A percentile compares a stretch with the other conserved stretches of the same genome.
These are phyloP conservation scores for Ascochyta rabiei DNA, from an alignment of 2,329 filamentous ascomycete species.

Conservation along the genomic window DNA sequence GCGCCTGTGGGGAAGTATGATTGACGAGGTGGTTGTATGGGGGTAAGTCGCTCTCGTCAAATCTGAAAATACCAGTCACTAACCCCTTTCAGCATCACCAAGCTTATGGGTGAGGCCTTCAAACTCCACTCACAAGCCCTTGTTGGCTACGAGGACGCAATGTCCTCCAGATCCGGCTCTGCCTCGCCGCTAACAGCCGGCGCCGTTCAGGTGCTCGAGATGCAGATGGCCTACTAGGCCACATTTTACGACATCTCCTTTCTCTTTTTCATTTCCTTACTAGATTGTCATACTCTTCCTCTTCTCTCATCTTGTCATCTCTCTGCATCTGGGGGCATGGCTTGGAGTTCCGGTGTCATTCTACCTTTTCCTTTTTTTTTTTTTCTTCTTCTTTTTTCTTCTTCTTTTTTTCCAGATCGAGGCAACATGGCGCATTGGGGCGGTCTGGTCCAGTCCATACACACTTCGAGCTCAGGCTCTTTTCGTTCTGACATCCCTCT, in stretches of 20 bases:
- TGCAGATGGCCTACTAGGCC: slow-evolving; percentile 52
- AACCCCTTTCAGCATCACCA: slow-evolving; percentile 73
- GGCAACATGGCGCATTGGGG: slow-evolving; percentile 45
- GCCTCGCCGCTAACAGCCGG: slow-evolving; percentile 50
- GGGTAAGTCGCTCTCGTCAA: slow-evolving; percentile 72
- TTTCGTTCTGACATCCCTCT: slow-evolving; percentile 38
- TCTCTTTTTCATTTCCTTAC: slow-evolving; percentile 28
- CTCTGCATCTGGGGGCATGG: slow-evolving; percentile 44
- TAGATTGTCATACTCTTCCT: slow-evolving; percentile 37
- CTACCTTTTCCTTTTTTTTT: slow-evolving; percentile 24
- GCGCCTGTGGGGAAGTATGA: slow-evolving; percentile 94
- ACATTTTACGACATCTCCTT: slow-evolving; percentile 26
- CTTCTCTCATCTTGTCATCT: slow-evolving; percentile 31
- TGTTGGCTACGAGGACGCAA: slow-evolving; percentile 88
- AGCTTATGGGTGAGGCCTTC: slow-evolving; percentile 98
- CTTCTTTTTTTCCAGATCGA: slow-evolving; percentile 29
- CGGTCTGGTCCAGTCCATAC: slow-evolving; percentile 43
- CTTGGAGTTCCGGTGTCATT: slow-evolving; percentile 38
- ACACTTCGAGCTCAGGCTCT: slow-evolving; percentile 44
- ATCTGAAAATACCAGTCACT: slow-evolving; percentile 41
- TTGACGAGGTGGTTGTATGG: slow-evolving; percentile 98
- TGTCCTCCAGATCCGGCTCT: slow-evolving; percentile 55
- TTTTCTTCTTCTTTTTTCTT: slow-evolving; percentile 24
- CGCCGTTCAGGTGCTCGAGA: slow-evolving; percentile 50
- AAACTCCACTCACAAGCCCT: slow-evolving; percentile 95